Evolutionary conservation across 805 yeast genomes (phyloP).

Genomic region (Pichia sporocuriosa): DNA sequence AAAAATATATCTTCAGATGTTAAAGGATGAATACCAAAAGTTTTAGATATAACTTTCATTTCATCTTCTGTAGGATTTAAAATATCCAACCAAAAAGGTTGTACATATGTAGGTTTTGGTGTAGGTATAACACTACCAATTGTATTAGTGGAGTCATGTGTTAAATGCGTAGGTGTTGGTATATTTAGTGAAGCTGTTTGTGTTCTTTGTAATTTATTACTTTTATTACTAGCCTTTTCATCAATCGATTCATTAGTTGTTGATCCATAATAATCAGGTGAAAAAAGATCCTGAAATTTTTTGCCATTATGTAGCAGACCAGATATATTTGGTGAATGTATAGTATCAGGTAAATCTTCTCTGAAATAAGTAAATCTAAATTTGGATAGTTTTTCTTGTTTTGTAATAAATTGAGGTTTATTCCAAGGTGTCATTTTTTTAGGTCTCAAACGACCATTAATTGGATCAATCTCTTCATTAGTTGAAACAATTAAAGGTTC

Average conservation of each 20-base stretch:
- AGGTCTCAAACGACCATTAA: constrained; percentile 67
- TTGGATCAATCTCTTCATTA: constrained; percentile 50
- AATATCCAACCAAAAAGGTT: constrained; percentile 90
- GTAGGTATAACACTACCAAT: not conserved
- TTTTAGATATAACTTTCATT: constrained; percentile 82
- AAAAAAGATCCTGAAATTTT: constrained; percentile 56
- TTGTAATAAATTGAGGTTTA: constrained; percentile 16
- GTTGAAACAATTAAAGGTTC: constrained; percentile 25
- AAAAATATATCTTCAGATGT: constrained; percentile 92
- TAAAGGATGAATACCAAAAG: constrained; percentile 92
- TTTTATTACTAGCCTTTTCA: too few relatives aligned
- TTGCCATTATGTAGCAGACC: constrained; percentile 57
- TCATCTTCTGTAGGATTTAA: constrained; percentile 93
- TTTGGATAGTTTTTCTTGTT: constrained; percentile 33
- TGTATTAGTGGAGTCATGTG: not conserved
- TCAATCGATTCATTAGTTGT: not conserved
- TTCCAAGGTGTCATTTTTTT: constrained; percentile 73
- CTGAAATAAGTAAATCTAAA: constrained; percentile 88
- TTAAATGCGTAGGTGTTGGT: not conserved
- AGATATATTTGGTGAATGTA: constrained; percentile 82
- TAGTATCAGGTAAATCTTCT: constrained; percentile 81
- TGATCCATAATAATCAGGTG: constrained; percentile 33
- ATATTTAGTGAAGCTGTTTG: not conserved
- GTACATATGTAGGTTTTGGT: constrained; percentile 4
- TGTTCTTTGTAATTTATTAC: not conserved